phyloP scores from a whole-genome alignment of 108 stramenopile genomes.

The Nitzschia sp. region DNA sequence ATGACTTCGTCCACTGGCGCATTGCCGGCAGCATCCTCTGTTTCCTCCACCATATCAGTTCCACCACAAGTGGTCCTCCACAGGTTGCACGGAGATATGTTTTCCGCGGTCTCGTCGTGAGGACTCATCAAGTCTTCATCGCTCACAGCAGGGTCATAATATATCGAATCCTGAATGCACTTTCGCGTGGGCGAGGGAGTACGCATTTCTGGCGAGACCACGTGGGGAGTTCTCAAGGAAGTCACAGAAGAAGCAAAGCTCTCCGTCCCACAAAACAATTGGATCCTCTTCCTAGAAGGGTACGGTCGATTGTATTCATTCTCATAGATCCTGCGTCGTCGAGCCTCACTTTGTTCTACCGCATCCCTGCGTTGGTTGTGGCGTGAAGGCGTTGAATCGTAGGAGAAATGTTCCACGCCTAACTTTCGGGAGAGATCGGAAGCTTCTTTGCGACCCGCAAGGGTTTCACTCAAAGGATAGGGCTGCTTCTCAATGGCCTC shows the following conservation, averaged over 20 bases:
- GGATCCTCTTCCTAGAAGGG: not conserved
- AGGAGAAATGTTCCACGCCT: not conserved
- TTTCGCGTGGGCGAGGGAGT: slow-evolving; percentile 1
- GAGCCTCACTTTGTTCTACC: not conserved
- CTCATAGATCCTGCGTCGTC: slow-evolving; percentile 7
- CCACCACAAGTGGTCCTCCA: not conserved
- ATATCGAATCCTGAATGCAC: not conserved
- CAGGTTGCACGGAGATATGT: not conserved
- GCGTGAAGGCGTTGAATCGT: not conserved
- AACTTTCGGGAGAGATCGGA: not conserved
- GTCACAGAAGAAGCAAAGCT: not conserved
- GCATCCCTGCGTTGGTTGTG: not conserved
- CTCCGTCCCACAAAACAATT: not conserved
- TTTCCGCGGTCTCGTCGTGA: not conserved
- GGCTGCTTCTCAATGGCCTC: not conserved
- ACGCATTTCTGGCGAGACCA: not conserved
- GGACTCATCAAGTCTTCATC: not conserved
- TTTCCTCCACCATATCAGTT: not conserved
- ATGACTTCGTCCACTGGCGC: not conserved
- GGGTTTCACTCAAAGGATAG: not conserved
- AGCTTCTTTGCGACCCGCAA: not conserved
- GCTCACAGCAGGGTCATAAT: not conserved
- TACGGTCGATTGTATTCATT: slow-evolving; percentile 13
- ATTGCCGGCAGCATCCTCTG: not conserved
- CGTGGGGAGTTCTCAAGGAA: not conserved